Percentiles rank a stretch among this genome's conserved stretches.
phyloP scores from a whole-genome alignment of 2,329 filamentous ascomycete species.

The Sclerotinia trifoliorum region DNA sequence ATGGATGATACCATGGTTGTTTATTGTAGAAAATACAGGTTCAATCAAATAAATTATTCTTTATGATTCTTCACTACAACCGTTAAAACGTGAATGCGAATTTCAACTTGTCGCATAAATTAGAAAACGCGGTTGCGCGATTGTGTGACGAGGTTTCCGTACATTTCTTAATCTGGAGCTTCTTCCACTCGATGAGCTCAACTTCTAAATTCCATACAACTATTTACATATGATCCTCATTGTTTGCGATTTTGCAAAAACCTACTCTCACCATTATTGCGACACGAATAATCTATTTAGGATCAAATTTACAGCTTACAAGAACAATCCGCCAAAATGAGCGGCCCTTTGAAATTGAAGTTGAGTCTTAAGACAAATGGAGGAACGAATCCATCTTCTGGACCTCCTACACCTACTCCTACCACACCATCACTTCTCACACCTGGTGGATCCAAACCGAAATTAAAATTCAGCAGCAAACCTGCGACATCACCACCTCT shows the following conservation, averaged over 20 bases:
- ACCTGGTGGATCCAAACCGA: constrained; percentile 33
- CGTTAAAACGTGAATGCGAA: background rate
- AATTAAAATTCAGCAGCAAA: constrained; percentile 38
- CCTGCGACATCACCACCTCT: constrained; percentile 30
- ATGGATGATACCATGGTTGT: constrained; percentile 34
- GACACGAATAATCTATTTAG: background rate
- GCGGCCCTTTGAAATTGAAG: constrained; percentile 29
- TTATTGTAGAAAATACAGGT: constrained; percentile 10
- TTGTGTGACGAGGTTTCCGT: constrained; percentile 20
- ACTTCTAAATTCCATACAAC: background rate
- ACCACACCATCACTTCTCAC: constrained; percentile 27
- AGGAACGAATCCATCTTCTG: constrained; percentile 12
- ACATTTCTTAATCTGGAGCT: constrained; percentile 23
- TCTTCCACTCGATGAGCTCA: background rate
- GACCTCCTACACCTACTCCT: constrained; percentile 24
- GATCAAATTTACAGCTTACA: background rate
- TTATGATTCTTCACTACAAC: background rate
- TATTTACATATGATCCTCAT: background rate
- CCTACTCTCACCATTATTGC: too few relatives aligned
- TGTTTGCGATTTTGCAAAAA: background rate
- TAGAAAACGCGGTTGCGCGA: constrained; percentile 18
- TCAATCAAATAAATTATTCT: background rate
- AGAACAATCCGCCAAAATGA: constrained; percentile 29
- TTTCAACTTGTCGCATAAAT: constrained; percentile 8
- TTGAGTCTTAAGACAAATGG: constrained; percentile 19